Evolutionary conservation across 352 stramenopile species (phyloP), one percentile per base, ranked within the genome.

Genomic region (Aphanomyces stellatus): DNA sequence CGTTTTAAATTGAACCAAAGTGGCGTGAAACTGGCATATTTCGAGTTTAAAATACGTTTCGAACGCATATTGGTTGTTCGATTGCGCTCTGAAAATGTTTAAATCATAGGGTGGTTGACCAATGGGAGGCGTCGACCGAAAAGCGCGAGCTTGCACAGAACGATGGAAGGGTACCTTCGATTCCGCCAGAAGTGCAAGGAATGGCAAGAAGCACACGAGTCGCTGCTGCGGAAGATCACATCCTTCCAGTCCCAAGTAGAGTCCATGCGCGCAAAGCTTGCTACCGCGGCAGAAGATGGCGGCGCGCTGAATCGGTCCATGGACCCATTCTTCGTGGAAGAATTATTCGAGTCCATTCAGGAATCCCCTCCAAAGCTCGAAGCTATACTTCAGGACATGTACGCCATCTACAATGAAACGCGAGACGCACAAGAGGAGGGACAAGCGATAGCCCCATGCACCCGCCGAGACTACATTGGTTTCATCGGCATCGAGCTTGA

Each of bases 321-420:
- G 74, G 82, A 93, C 56, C 82, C 81, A 55, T 85, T 81, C 72
- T 69, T 89, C 10, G 72, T 71, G 0, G 85, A 91, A 65, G 82
- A 90, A 28, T 72, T 90, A 28, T 90, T 79, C 49, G 72, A 76
- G 41, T 78, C 90, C 57, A 71, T 90, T 27, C 76, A 83, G 24
- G 76, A 74, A 42, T 65, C 90, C 7, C 69, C 67, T 2, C 40
- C n/a, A 27, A 73, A 53, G 17, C 88, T 93, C 49, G 69, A 80
- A 8, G 66, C 76, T 35, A 69, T 93, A 3, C 65, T 93, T 33
- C 53, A 73, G 2, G 72, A 79, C 15, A 90, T 90, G 77, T 93
- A 85, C 67, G 61, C 51, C 25, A 51, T 88, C 56, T 73, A 88
- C 35, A 40, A 62, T 19, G 65, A 72, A 17, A 81, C 78, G 13